Evolutionary conservation across 225 moss, liverwort and hornwort genomes (phyloP).

Genomic region (Physcomitrellopsis africana): DNA sequence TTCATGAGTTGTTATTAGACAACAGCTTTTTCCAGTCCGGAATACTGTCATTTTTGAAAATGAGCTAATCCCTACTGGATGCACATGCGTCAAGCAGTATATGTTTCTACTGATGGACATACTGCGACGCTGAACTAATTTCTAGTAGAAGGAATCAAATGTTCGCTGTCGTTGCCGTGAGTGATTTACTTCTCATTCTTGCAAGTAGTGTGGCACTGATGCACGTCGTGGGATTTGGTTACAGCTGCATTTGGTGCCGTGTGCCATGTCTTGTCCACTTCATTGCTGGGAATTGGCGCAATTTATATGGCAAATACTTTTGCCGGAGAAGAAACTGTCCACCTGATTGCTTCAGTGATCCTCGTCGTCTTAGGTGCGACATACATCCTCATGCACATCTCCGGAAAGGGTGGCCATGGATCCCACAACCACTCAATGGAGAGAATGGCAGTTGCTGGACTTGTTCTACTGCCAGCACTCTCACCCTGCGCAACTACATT

Average conservation of each 20-base stretch:
- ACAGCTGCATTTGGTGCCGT: slow-evolving; percentile 98
- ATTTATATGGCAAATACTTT: slow-evolving; percentile 94
- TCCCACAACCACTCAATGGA: slow-evolving; percentile 94
- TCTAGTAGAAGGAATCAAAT: not conserved
- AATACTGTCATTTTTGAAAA: too few relatives aligned
- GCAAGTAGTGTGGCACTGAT: slow-evolving; percentile 1
- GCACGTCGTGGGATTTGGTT: slow-evolving; percentile 23
- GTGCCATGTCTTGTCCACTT: slow-evolving; percentile 92
- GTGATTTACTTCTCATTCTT: not conserved
- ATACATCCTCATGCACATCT: slow-evolving; percentile 76
- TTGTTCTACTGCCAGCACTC: slow-evolving; percentile 83
- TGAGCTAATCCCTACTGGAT: too few relatives aligned
- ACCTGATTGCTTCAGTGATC: slow-evolving; percentile 86
- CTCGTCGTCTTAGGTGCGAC: slow-evolving; percentile 75
- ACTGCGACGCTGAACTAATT: not conserved
- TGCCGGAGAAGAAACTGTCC: slow-evolving; percentile 95
- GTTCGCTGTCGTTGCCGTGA: not conserved
- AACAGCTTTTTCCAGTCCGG: too few relatives aligned
- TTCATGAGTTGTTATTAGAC: too few relatives aligned
- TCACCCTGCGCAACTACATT: slow-evolving; percentile 97
- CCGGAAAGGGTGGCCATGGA: slow-evolving; percentile 88
- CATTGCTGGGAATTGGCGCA: slow-evolving; percentile 88
- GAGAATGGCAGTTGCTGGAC: slow-evolving; percentile 95
- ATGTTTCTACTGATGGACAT: not conserved
- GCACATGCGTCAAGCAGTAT: too few relatives aligned